Percentiles rank a stretch among this genome's conserved stretches.
phyloP scores from a whole-genome alignment of 1,139 yeast genomes.

The Nakaseomyces delphensis region DNA sequence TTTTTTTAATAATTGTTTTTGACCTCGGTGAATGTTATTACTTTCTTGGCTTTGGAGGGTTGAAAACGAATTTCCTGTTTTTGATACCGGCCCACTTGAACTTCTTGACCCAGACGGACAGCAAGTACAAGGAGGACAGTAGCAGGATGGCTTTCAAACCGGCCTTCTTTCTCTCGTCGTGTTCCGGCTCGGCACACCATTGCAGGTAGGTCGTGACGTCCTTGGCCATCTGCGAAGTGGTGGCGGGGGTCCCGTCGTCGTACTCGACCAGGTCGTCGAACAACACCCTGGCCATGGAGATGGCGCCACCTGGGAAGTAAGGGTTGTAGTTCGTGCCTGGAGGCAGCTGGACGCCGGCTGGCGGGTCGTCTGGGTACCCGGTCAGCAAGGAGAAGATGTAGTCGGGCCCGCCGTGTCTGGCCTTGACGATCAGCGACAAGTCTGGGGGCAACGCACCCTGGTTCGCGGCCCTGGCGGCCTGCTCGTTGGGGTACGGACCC shows the following conservation, averaged over 20 bases:
- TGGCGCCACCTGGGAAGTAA: slow-evolving; percentile 99
- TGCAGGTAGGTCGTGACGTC: slow-evolving; percentile 91
- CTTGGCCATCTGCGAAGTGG: slow-evolving; percentile 99
- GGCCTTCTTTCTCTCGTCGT: slow-evolving; percentile 93
- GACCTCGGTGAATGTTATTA: slow-evolving; percentile 5
- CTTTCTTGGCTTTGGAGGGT: slow-evolving; percentile 57
- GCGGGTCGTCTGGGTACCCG: slow-evolving; percentile 98
- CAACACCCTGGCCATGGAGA: slow-evolving; percentile 98
- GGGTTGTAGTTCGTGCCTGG: slow-evolving; percentile 97
- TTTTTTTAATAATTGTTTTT: background rate
- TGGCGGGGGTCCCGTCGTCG: slow-evolving; percentile 98
- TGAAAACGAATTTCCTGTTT: slow-evolving; percentile 89
- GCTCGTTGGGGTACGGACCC: slow-evolving; percentile 93
- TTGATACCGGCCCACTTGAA: slow-evolving; percentile 97
- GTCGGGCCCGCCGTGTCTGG: slow-evolving; percentile 98
- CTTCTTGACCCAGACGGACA: slow-evolving; percentile 89
- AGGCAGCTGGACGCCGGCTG: slow-evolving; percentile 92
- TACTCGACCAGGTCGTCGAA: slow-evolving; percentile 95
- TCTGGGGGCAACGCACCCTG: slow-evolving; percentile 99
- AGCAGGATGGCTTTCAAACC: slow-evolving; percentile 90
- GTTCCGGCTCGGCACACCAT: slow-evolving; percentile 99
- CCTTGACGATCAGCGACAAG: slow-evolving; percentile 92
- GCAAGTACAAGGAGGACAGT: slow-evolving; percentile 67
- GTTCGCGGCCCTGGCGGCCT: slow-evolving; percentile 99
- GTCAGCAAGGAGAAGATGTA: slow-evolving; percentile 91